Percentiles rank a stretch among this genome's conserved stretches.
Evolutionary conservation across 1,284 basidiomycete species (phyloP).

Genomic region (Vanrija pseudolonga): DNA sequence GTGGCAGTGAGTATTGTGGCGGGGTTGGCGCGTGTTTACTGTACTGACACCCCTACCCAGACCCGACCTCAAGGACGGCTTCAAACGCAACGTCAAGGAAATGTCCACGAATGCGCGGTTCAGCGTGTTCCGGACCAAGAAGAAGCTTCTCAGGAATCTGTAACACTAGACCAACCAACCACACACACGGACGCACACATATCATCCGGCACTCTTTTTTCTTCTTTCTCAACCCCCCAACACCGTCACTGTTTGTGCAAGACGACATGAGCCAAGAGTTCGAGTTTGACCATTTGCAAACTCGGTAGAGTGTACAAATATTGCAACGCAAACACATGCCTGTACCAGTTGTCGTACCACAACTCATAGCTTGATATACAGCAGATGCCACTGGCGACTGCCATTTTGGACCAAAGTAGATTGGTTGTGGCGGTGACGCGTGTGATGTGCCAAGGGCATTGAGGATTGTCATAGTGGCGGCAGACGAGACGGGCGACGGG

Average conservation of each 20-base stretch:
- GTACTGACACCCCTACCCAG: slow-evolving; percentile 21
- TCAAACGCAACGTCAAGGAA: slow-evolving; percentile 48
- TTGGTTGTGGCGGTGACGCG: no score
- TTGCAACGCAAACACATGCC: no score
- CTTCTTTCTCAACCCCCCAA: not conserved
- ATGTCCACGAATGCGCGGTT: slow-evolving; percentile 43
- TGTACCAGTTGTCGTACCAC: no score
- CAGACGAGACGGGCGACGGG: no score
- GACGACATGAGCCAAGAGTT: no score
- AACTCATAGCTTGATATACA: no score
- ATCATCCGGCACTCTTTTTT: not conserved
- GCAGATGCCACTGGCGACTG: no score
- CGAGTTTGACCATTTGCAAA: no score
- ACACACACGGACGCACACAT: not conserved
- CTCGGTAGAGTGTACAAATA: no score
- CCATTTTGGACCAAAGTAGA: no score
- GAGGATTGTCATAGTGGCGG: no score
- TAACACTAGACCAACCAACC: not conserved
- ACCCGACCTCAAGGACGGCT: slow-evolving; percentile 38
- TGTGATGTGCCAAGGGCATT: no score
- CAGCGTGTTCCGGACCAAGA: slow-evolving; percentile 46
- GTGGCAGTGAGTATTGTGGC: slow-evolving; percentile 45
- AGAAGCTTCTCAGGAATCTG: slow-evolving; percentile 36
- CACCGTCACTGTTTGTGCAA: not conserved
- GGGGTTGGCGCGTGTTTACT: not conserved